Evolutionary conservation across 2,329 filamentous ascomycete genomes (phyloP).

Genomic region (Hysterium pulicare): DNA sequence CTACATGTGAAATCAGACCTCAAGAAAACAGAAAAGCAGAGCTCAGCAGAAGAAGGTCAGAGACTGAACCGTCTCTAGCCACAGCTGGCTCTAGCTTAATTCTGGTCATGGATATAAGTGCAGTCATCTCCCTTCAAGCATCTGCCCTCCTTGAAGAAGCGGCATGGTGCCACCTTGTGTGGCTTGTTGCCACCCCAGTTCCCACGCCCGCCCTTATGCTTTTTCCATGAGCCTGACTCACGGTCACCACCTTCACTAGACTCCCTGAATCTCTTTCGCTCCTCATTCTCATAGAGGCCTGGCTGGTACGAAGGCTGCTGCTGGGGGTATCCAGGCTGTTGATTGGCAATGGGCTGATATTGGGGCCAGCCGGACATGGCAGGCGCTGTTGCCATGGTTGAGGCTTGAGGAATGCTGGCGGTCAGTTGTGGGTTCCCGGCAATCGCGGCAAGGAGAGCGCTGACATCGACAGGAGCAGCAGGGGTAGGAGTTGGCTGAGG

Average conservation of each 20-base stretch:
- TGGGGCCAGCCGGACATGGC: conserved; percentile 4
- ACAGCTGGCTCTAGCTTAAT: no score
- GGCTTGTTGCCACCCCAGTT: conserved; percentile 50
- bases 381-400: conserved; percentile 1
- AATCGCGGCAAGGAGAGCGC: conserved; percentile 9
- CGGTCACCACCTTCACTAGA: conserved; percentile 16
- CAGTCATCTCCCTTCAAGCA: conserved; percentile 71
- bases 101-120: conserved; percentile 65
- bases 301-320: conserved; percentile 10
- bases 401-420: conserved; percentile 4
- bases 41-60: no score
- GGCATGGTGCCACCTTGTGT: conserved; percentile 53
- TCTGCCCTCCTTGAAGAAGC: conserved; percentile 67
- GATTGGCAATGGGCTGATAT: conserved; percentile 6
- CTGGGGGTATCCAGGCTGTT: conserved; percentile 8
- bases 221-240: conserved; percentile 11
- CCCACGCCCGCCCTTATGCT: conserved; percentile 58
- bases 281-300: conserved; percentile 26
- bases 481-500: conserved; percentile 16
- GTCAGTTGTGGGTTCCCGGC: conserved; percentile 9
- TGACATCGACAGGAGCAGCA: conserved; percentile 8
- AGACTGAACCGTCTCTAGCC: no score
- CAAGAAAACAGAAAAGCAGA: no score
- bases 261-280: conserved; percentile 35
- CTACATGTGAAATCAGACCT: no score